Base-by-base conservation (phyloP, 371 early-diverging fungal genomes). In the Apophysomyces trapeziformis region DNA sequence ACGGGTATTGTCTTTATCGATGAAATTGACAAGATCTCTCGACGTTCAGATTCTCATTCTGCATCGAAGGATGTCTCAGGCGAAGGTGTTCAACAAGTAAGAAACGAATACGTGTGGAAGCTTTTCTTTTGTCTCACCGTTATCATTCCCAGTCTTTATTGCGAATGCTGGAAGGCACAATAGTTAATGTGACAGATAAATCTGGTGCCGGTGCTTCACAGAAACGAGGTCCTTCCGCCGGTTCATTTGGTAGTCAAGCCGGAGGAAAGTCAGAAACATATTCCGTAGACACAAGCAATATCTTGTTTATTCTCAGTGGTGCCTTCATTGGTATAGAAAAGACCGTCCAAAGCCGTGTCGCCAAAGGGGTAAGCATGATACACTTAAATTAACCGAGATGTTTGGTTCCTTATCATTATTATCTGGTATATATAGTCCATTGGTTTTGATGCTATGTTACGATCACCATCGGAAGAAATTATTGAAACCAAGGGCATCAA, bases 1-100 rank as follows among this genome's bases (percentile, higher is more conserved):
- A 86, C 86, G 12, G 96, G 96, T 0, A 95, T 96, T 63, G 93
- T 96, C 13, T 96, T 95, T 75, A 94, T 96, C 62, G 96, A 96
- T 70, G 96, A 96, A 73, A 92, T 96, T 46, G 96, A 96, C 82
- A 95, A 95, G 73, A 92, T 95, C 45, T 86, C 94, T 1, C 79
- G 91, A 65, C 77, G 92, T 68, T 87, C 92, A 0, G 96, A 95
- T 72, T 72, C 90, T 8, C 80, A 85, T 65, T 88, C 92, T 0
- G 84, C 89, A 37, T 88, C 94, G 9, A 92, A 93, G 63, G 96
- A 96, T 77, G 96, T 96, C 0, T 93, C 94, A 11, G 96, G 96
- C 61, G 96, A 96, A 76, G 96, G 96, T 11, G 96, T 96, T 8
- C 96, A 96, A 69, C 95, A 96, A 72, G 89, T 78, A 72, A 32